These are phyloP conservation scores for Kodamaea fukazawae DNA, from an alignment of 805 yeast genomes.

Conservation along the genomic window DNA sequence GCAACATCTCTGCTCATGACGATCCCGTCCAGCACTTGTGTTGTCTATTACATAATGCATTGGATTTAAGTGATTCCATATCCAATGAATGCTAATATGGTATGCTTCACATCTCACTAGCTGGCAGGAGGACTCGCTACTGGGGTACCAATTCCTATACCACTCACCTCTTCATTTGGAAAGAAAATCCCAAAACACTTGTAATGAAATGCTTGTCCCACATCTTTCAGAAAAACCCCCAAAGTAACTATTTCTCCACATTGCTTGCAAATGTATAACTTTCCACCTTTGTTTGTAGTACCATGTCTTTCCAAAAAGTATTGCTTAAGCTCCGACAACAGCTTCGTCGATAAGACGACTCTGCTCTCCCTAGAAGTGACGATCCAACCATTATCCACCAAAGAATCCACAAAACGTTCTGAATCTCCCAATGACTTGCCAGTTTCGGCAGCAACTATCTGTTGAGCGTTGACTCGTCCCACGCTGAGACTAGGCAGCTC, in stretches of 20 bases:
- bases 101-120: no score
- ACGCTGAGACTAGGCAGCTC: conserved; percentile 40
- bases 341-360: conserved; percentile 38
- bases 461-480: conserved; percentile 34
- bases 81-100: no score
- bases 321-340: conserved; percentile 47
- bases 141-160: conserved; percentile 7
- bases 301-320: conserved; percentile 47
- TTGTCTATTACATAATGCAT: no score
- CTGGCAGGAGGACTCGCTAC: no score
- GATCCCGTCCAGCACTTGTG: no score
- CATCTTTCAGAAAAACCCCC: conserved; percentile 40
- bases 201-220: conserved; percentile 38
- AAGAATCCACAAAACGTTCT: conserved; percentile 32
- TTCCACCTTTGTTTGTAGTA: conserved; percentile 26
- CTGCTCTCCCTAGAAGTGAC: conserved; percentile 28
- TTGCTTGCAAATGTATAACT: conserved; percentile 44
- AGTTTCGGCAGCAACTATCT: conserved; percentile 22
- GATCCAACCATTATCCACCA: conserved; percentile 57
- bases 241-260: conserved; percentile 54
- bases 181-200: conserved; percentile 44
- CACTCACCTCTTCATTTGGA: conserved; percentile 22
- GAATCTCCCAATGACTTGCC: conserved; percentile 36
- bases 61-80: no score
- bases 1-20: no score